phyloP scores from a whole-genome alignment of 495 filamentous ascomycete genomes.

The Friedmanniomyces simplex region DNA sequence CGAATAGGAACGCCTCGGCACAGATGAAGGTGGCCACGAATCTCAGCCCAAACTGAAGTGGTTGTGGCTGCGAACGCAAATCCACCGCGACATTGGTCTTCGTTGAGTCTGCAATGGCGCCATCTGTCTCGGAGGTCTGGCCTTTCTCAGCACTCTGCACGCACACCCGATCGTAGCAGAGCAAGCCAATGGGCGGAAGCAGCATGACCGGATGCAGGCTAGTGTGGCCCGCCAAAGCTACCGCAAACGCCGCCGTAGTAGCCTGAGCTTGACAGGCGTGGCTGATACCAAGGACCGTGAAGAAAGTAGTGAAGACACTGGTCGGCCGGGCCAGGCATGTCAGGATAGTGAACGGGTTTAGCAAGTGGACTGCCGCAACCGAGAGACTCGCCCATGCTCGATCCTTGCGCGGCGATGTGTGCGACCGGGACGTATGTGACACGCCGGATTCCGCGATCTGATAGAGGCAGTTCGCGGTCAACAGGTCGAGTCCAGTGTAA shows the following conservation, averaged over 20 bases:
- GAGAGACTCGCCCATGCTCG: slow-evolving; percentile 65
- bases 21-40: slow-evolving; percentile 30
- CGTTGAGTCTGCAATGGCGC: neutral
- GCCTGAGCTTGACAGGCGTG: slow-evolving; percentile 67
- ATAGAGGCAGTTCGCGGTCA: slow-evolving; percentile 73
- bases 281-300: slow-evolving; percentile 72
- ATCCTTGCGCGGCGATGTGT: slow-evolving; percentile 66
- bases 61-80: neutral
- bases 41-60: slow-evolving; percentile 12
- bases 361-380: slow-evolving; percentile 78
- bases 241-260: slow-evolving; percentile 69
- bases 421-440: slow-evolving; percentile 58
- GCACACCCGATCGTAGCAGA: slow-evolving; percentile 61
- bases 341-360: slow-evolving; percentile 90
- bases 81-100: slow-evolving; percentile 20
- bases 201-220: slow-evolving; percentile 85
- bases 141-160: neutral
- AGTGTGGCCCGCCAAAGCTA: slow-evolving; percentile 79
- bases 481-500: slow-evolving; percentile 70
- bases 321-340: slow-evolving; percentile 90
- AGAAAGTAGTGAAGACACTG: slow-evolving; percentile 79
- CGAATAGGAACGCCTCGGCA: slow-evolving; percentile 45
- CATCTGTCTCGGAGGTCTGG: neutral
- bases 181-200: slow-evolving; percentile 68
- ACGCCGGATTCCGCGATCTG: slow-evolving; percentile 76